Percentiles rank a stretch among this genome's conserved stretches.
phyloP scores from a whole-genome alignment of 192 early-diverging fungal genomes.

The Gryganskiella cystojenkinii region DNA sequence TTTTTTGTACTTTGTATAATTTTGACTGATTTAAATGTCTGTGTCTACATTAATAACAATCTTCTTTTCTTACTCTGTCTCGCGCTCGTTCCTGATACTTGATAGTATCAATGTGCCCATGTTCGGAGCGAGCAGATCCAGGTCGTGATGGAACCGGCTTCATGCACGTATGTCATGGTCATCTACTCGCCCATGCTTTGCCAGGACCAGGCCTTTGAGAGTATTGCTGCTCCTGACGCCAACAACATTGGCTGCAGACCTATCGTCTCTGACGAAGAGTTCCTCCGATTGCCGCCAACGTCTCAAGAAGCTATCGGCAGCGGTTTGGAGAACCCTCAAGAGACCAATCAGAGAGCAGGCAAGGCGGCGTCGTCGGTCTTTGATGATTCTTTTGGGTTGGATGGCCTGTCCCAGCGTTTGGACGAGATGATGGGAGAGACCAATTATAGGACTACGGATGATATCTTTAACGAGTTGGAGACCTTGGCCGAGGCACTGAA shows the following conservation, averaged over 20 bases:
- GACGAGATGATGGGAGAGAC: not conserved
- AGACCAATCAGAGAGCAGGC: not conserved
- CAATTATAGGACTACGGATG: not conserved
- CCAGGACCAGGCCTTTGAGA: constrained; percentile 65
- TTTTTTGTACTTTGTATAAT: not conserved
- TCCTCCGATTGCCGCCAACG: constrained; percentile 31
- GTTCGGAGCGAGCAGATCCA: constrained; percentile 70
- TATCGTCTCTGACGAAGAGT: constrained; percentile 66
- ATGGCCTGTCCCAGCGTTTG: no score
- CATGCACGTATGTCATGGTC: constrained; percentile 83
- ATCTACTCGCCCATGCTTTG: constrained; percentile 82
- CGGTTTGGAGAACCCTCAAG: constrained; percentile 5
- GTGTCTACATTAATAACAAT: not conserved
- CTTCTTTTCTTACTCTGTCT: not conserved
- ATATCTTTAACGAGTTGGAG: not conserved
- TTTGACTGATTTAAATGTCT: not conserved
- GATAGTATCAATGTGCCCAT: constrained; percentile 84
- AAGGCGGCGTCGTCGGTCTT: not conserved
- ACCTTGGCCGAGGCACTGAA: not conserved
- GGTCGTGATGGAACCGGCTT: constrained; percentile 69
- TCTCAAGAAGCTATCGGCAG: constrained; percentile 18
- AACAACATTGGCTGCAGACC: constrained; percentile 73
- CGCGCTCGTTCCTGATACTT: not conserved
- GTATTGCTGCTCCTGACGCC: constrained; percentile 48
- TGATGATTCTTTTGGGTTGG: no score